Percentiles rank a stretch among this genome's conserved stretches.
These are phyloP conservation scores for Murraya paniculata DNA, from an alignment of 345 rosid genomes.

Conservation along the genomic window DNA sequence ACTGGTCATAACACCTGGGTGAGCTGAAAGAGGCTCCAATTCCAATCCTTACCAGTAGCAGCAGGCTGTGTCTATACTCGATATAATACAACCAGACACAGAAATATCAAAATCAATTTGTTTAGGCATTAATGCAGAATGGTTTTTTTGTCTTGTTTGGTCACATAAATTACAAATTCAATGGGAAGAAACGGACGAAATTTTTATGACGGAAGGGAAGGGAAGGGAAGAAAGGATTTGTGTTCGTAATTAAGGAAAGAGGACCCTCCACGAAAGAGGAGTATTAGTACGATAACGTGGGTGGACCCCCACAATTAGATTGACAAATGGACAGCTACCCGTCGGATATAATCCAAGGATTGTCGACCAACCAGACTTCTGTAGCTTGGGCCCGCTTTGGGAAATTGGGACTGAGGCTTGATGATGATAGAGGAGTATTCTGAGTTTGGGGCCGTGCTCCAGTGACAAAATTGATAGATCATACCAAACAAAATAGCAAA, in stretches of 20 bases:
- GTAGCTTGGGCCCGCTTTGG: constrained; percentile 7
- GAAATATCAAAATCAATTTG: background rate
- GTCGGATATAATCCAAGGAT: constrained; percentile 33
- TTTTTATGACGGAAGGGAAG: background rate
- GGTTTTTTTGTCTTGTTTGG: constrained; percentile 40
- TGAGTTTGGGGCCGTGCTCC: background rate
- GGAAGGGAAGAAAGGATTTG: background rate
- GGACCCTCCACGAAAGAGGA: background rate
- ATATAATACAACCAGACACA: background rate
- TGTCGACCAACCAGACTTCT: constrained; percentile 25
- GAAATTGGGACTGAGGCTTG: constrained; percentile 4
- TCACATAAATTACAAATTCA: constrained; percentile 23
- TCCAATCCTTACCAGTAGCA: constrained; percentile 1
- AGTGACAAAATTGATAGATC: background rate
- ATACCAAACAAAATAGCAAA: background rate
- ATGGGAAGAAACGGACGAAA: constrained; percentile 24
- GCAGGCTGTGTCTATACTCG: background rate
- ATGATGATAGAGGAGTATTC: background rate
- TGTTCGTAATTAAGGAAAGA: background rate
- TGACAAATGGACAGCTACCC: constrained; percentile 25
- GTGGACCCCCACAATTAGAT: constrained; percentile 7
- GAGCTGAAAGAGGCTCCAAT: constrained; percentile 5
- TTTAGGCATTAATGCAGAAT: constrained; percentile 6
- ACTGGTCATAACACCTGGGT: constrained; percentile 17
- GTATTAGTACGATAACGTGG: background rate